Conservation (phyloP, 306 rosid genomes). For the Prunus fruticosa region DNA sequence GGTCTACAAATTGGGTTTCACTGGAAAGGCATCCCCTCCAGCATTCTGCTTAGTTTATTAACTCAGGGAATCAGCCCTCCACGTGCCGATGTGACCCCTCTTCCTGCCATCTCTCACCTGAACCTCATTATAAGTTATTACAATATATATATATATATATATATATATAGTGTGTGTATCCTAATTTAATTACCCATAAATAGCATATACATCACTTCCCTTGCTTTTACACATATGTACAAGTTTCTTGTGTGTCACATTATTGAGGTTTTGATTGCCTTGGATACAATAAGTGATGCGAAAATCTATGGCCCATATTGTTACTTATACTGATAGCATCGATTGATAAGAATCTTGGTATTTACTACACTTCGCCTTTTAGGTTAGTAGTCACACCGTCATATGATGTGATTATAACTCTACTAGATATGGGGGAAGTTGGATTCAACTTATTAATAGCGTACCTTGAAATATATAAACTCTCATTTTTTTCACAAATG, state of each 20-base stretch:
- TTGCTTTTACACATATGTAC: background rate
- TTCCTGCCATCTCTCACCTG: too few relatives aligned
- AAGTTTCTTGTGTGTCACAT: background rate
- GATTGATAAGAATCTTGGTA: background rate
- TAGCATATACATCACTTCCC: background rate
- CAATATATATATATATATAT: background rate
- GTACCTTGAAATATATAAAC: background rate
- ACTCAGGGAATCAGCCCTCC: too few relatives aligned
- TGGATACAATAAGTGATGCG: background rate
- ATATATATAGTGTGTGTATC: background rate
- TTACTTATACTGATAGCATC: background rate
- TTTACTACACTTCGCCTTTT: too few relatives aligned
- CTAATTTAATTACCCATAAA: background rate
- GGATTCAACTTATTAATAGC: background rate
- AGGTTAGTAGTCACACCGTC: background rate
- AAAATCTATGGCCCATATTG: background rate
- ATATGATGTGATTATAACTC: background rate
- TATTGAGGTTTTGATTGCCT: background rate
- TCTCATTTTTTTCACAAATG: too few relatives aligned
- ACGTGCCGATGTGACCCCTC: too few relatives aligned
- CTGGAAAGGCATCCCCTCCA: constrained; percentile 39
- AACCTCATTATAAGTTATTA: too few relatives aligned
- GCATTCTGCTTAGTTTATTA: constrained; percentile 11
- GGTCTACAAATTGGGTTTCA: constrained; percentile 42
- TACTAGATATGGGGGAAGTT: background rate